Percentiles rank a stretch among this genome's conserved stretches.
Evolutionary conservation across 352 stramenopile species (phyloP).

Genomic region (Pythium biforme): DNA sequence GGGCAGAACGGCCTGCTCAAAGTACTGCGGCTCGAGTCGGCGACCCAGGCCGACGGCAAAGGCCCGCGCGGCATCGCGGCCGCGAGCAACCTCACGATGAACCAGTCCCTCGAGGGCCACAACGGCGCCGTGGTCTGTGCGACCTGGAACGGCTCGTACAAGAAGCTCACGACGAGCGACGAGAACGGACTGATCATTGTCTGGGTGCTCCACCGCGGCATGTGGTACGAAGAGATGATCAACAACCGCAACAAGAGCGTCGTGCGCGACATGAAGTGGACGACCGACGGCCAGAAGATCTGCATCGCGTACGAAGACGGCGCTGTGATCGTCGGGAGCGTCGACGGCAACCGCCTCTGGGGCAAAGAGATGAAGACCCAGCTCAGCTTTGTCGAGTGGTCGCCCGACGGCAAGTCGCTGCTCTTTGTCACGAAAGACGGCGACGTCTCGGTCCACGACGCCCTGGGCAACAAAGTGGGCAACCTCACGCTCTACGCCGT

Average conservation of each 20-base stretch:
- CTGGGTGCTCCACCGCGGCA: conserved; percentile 92
- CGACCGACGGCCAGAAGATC: conserved; percentile 92
- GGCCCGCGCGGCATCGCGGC: conserved; percentile 79
- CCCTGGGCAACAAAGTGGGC: conserved; percentile 84
- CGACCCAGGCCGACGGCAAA: conserved; percentile 62
- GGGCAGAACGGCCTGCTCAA: conserved; percentile 93
- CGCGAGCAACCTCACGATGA: conserved; percentile 92
- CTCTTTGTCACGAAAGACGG: conserved; percentile 87
- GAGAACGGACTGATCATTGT: conserved; percentile 96
- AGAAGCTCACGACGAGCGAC: conserved; percentile 95
- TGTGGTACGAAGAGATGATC: conserved; percentile 97
- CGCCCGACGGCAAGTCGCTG: conserved; percentile 85
- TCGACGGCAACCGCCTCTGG: conserved; percentile 94
- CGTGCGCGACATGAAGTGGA: conserved; percentile 95
- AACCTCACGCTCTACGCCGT: conserved; percentile 80
- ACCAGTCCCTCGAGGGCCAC: conserved; percentile 94
- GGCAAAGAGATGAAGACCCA: conserved; percentile 93
- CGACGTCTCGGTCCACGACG: conserved; percentile 85
- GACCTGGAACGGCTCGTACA: conserved; percentile 93
- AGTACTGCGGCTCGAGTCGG: conserved; percentile 89
- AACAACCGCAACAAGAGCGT: conserved; percentile 96
- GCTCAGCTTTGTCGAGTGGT: conserved; percentile 93
- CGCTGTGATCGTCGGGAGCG: conserved; percentile 92
- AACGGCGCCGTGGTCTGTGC: conserved; percentile 88
- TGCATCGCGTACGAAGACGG: conserved; percentile 95